Conservation (phyloP, 148 eudicot genomes). For the Agrostemma githago region DNA sequence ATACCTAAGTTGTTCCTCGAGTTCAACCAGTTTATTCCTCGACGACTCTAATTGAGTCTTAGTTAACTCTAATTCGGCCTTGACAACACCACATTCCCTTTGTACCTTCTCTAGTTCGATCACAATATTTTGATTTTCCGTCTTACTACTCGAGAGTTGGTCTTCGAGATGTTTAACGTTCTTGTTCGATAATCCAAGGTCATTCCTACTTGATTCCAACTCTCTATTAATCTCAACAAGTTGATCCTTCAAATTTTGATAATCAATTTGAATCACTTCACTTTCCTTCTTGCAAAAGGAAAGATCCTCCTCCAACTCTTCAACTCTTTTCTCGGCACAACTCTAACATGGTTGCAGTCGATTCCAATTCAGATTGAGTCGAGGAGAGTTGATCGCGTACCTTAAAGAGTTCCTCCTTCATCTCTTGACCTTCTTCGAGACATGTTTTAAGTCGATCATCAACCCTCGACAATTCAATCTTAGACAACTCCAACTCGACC, state of each 20-base stretch:
- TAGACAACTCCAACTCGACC: constrained; percentile 9
- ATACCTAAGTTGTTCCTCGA: constrained; percentile 7
- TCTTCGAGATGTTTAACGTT: constrained; percentile 13
- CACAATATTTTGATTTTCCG: constrained; percentile 12
- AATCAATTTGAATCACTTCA: neutral
- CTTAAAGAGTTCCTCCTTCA: constrained; percentile 9
- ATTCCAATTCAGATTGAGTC: constrained; percentile 4
- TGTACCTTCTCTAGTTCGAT: constrained; percentile 11
- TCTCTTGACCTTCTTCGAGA: neutral
- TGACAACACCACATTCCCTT: constrained; percentile 9
- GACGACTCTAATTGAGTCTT: constrained; percentile 8
- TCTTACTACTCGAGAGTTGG: constrained; percentile 15
- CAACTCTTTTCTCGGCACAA: constrained; percentile 5
- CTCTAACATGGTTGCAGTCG: neutral
- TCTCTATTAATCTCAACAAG: constrained; percentile 1
- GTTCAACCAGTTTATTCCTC: neutral
- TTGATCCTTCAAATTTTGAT: constrained; percentile 11
- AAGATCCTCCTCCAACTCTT: constrained; percentile 20
- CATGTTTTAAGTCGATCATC: constrained; percentile 6
- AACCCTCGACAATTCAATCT: constrained; percentile 13
- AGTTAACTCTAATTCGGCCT: constrained; percentile 6
- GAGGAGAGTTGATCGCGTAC: constrained; percentile 4
- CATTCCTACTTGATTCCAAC: constrained; percentile 17
- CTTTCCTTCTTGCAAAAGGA: neutral
- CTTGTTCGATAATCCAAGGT: constrained; percentile 13